Percentiles rank a stretch among this genome's conserved stretches.
Evolutionary conservation across 2,329 filamentous ascomycete species (phyloP).

Genomic region (Aspergillus tamarii): DNA sequence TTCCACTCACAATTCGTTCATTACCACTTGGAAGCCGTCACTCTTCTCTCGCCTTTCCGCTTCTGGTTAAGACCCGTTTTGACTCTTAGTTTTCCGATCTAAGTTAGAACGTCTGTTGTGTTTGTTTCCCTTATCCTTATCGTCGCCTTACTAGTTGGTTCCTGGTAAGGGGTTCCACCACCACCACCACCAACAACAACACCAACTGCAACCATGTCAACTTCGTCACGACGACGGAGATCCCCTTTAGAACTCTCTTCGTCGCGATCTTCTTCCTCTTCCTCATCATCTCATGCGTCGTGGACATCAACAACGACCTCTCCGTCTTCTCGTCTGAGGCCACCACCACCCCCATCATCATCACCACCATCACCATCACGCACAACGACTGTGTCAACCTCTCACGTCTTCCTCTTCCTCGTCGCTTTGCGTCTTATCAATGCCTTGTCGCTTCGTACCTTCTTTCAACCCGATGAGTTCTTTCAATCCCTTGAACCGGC

Average conservation of each 20-base stretch:
- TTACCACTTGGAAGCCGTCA: neutral
- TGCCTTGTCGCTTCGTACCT: conserved; percentile 77
- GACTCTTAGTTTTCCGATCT: neutral
- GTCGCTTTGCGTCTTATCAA: conserved; percentile 78
- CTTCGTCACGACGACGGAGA: conserved; percentile 1
- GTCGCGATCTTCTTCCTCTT: conserved; percentile 5
- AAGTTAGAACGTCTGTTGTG: neutral
- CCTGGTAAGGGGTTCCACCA: neutral
- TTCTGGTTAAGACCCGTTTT: neutral
- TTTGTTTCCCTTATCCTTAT: neutral
- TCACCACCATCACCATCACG: neutral
- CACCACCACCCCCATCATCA: neutral
- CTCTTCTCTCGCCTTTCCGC: neutral
- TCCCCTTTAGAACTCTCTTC: neutral
- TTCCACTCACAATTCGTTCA: neutral
- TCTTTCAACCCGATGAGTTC: conserved; percentile 98
- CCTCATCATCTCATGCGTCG: neutral
- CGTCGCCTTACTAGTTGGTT: neutral
- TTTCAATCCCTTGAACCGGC: conserved; percentile 95
- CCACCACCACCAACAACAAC: no score
- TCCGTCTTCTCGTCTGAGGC: conserved; percentile 16
- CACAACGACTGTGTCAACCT: conserved; percentile 11
- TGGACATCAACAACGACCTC: neutral
- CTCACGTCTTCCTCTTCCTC: conserved; percentile 42
- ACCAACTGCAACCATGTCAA: conserved; percentile 7